Evolutionary conservation across 352 stramenopile genomes (phyloP).

Genomic region (Aphanomyces cochlioides): DNA sequence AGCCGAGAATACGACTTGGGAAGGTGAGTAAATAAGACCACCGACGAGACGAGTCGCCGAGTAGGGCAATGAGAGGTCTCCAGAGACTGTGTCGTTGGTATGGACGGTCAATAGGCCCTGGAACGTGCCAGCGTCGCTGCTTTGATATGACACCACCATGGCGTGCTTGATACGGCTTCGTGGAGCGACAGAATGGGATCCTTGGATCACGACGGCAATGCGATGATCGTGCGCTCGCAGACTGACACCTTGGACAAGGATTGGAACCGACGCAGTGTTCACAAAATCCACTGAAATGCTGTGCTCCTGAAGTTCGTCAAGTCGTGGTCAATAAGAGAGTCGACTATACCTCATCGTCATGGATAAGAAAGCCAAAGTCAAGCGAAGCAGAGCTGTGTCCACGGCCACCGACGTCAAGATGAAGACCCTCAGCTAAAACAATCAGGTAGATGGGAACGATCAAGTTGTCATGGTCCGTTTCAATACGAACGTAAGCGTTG

Average conservation of each 20-base stretch:
- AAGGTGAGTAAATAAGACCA: background rate
- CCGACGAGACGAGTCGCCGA: background rate
- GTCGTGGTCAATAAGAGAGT: background rate
- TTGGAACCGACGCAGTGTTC: conserved; percentile 2
- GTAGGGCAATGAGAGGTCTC: conserved; percentile 10
- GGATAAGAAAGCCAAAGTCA: conserved; percentile 23
- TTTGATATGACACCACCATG: conserved; percentile 7
- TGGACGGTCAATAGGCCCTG: conserved; percentile 8
- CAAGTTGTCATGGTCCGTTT: conserved; percentile 17
- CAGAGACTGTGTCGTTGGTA: conserved; percentile 7
- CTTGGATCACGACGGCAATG: conserved; percentile 24
- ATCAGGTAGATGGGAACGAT: conserved; percentile 23
- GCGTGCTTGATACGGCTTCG: background rate
- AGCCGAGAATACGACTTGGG: background rate
- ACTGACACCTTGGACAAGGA: conserved; percentile 20
- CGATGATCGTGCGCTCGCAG: background rate
- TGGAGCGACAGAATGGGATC: conserved; percentile 12
- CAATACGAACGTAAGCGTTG: conserved; percentile 20
- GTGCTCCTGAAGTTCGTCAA: background rate
- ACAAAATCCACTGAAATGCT: conserved; percentile 18
- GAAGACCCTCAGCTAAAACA: conserved; percentile 16
- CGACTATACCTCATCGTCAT: conserved; percentile 16
- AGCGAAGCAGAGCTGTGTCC: background rate
- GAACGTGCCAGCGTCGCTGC: background rate
- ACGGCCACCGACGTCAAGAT: background rate